Evolutionary conservation across 2,329 filamentous ascomycete species (phyloP), one percentile per base, ranked within the genome.

Genomic region (Epichloe amarillans): DNA sequence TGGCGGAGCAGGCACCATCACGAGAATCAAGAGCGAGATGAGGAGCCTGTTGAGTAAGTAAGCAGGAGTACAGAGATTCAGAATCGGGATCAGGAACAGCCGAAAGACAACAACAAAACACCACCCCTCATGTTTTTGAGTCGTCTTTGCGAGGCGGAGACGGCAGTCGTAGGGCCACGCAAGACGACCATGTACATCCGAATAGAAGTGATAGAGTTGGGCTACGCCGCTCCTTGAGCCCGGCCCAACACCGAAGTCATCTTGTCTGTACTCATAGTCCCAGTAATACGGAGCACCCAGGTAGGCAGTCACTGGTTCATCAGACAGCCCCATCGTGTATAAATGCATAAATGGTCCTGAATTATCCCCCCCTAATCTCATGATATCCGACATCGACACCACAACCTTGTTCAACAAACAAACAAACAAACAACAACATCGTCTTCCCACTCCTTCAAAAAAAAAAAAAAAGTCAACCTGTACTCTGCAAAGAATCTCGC

Each of bases 1-100:
- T 54, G 78, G 79, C 12, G 82, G 82, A 12, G 71, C 77, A 1
- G 82, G 82, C 17, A 83, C 80, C 2, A 67, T 84, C 17, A 83
- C 81, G 43, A 71, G 79, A 59, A 80, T 84, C 56, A 84, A 84
- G 68, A 67, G 68, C 45, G 78, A 84, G 71, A 77, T 84, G 71
- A 72, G 69, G 59, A 64, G 71, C 11, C 49, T 37, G 17, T 30
- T 54, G 50, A 50, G 43, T 8, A 37, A 26, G 19, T 45, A 38
- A 51, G 14, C 19, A 23, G 17, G 23, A 5, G 15, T 14, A 17
- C 17, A 19, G 5, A 19, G 4, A 38, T 8, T 37, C 41, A 45
- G 7, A 17, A 35, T 38, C 15, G 17, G 17, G 17, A 38, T 38
- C 36, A 38, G 36, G 33, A 46, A 4, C 15, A 46, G 44, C 44